These are phyloP conservation scores for Penicillium antarcticum DNA, from an alignment of 495 filamentous ascomycete species.

Conservation along the genomic window DNA sequence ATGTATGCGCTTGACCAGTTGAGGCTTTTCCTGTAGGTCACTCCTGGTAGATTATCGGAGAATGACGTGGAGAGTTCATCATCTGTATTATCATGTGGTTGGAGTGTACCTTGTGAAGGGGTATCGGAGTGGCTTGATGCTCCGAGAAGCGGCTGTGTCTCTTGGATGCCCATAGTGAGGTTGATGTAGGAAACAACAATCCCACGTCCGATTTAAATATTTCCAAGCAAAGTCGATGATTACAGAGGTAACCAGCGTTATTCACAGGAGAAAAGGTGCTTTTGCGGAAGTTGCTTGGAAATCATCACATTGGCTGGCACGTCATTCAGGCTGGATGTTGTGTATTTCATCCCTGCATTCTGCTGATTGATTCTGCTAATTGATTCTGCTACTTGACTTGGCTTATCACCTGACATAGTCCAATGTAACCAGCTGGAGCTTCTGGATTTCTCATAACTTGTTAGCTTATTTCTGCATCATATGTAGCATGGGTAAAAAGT, in stretches of 20 bases:
- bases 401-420: too few species aligned
- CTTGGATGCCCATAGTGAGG: conserved; percentile 16
- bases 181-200: neutral
- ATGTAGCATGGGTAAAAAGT: too few species aligned
- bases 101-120: neutral
- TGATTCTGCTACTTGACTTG: too few species aligned
- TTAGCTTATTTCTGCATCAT: too few species aligned
- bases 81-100: neutral
- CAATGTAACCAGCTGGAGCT: too few species aligned
- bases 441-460: too few species aligned
- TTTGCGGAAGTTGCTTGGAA: conserved; percentile 23
- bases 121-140: neutral
- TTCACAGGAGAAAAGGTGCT: neutral
- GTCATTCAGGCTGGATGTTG: conserved; percentile 30
- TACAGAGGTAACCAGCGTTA: neutral
- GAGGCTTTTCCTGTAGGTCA: conserved; percentile 31
- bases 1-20: conserved; percentile 70
- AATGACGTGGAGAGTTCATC: neutral
- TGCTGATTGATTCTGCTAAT: neutral
- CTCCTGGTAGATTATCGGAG: conserved; percentile 14
- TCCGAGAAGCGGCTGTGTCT: conserved; percentile 28
- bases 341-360: conserved; percentile 10
- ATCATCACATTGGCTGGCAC: conserved; percentile 26
- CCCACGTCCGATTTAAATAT: neutral
- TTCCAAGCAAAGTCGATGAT: neutral